phyloP scores from a whole-genome alignment of 1,284 basidiomycete species.

The Ganoderma meredithae region DNA sequence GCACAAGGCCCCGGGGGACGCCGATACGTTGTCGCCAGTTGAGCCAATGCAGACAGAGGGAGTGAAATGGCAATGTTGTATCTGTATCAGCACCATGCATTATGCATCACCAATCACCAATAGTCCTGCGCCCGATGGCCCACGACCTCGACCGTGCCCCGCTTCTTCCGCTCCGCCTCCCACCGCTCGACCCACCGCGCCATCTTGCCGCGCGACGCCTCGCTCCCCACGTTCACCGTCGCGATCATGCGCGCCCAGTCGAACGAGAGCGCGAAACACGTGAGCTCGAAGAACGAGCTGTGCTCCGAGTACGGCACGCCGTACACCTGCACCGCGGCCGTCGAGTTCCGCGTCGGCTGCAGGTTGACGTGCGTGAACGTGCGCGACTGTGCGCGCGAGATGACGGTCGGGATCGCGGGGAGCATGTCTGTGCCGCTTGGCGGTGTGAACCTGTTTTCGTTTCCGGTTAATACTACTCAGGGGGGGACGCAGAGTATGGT shows the following conservation, averaged over 20 bases:
- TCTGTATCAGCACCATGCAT: too few relatives aligned
- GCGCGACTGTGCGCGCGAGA: constrained; percentile 70
- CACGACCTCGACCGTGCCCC: constrained; percentile 59
- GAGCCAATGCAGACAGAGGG: neutral
- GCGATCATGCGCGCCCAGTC: constrained; percentile 90
- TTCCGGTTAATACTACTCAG: neutral
- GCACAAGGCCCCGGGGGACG: neutral
- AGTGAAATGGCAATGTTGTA: neutral
- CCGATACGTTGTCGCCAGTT: neutral
- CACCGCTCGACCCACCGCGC: constrained; percentile 86
- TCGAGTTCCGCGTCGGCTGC: constrained; percentile 77
- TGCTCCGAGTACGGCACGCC: constrained; percentile 97
- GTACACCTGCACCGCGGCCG: constrained; percentile 74
- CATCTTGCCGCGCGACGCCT: constrained; percentile 84
- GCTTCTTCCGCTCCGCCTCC: constrained; percentile 80
- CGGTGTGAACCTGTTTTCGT: constrained; percentile 66
- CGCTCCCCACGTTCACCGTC: constrained; percentile 93
- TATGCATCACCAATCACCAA: constrained; percentile 52
- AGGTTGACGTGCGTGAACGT: constrained; percentile 76
- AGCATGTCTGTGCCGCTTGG: constrained; percentile 70
- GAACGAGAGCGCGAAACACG: constrained; percentile 90
- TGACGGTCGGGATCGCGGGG: constrained; percentile 70
- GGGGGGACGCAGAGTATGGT: neutral
- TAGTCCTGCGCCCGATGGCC: constrained; percentile 70
- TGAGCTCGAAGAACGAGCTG: constrained; percentile 93